These are phyloP conservation scores for Arabidopsis hybrid DNA, from an alignment of 441 rosid genomes.

Conservation along the genomic window DNA sequence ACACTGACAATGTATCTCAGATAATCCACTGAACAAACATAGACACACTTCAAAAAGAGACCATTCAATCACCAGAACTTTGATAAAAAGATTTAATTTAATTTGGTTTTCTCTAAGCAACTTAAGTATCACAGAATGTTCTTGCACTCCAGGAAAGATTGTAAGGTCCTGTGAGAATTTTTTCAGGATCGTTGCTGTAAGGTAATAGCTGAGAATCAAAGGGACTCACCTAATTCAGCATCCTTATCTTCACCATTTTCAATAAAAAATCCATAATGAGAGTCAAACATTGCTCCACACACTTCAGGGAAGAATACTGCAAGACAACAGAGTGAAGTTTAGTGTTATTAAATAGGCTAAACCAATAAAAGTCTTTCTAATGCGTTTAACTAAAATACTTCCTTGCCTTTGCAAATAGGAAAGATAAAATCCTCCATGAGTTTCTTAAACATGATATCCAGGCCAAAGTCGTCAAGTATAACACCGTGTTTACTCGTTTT, in stretches of 20 bases:
- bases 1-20: background rate
- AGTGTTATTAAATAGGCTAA: background rate
- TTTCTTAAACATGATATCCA: slow-evolving; percentile 67
- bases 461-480: slow-evolving; percentile 88
- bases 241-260: slow-evolving; percentile 75
- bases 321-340: slow-evolving; percentile 28
- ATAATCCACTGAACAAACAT: background rate
- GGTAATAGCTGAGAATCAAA: background rate
- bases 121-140: background rate
- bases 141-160: background rate
- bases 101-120: background rate
- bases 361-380: slow-evolving; percentile 1
- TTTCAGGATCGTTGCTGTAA: slow-evolving; percentile 7
- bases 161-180: slow-evolving; percentile 2
- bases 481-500: slow-evolving; percentile 74
- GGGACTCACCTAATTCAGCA: slow-evolving; percentile 65
- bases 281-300: slow-evolving; percentile 77
- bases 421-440: slow-evolving; percentile 67
- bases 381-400: slow-evolving; percentile 22
- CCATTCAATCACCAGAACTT: slow-evolving; percentile 13
- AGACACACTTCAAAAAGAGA: slow-evolving; percentile 19
- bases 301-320: slow-evolving; percentile 77
- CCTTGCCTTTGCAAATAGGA: slow-evolving; percentile 64
- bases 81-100: slow-evolving; percentile 1
- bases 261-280: slow-evolving; percentile 85